Base-by-base conservation (phyloP, 768 basidiomycete species). In the Cystobasidiopsis lactophilus region DNA sequence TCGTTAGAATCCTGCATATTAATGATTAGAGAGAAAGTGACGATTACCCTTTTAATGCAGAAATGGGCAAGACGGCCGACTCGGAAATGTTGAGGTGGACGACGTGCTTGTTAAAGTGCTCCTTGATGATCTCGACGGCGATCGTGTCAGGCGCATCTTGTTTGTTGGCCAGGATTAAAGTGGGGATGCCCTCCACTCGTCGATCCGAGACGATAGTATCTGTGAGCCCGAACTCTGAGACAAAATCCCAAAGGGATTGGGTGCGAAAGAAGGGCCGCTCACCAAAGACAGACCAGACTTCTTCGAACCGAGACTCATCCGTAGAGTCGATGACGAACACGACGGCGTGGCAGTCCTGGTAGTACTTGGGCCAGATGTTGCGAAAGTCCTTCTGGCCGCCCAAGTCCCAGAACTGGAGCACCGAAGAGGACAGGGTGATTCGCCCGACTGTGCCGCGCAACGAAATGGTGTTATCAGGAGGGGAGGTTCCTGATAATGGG, bases 251-350 rank as follows among this genome's bases (percentile, higher is more conserved):
- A 30, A 10, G 16, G 33, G 10, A 2, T 2, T 7, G n/a, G 13
- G 26, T 19, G n/a, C 14, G 3, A 7, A 30, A 14, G 3, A 26
- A 3, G 27, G 40, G 11, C 14, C 4, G 67, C 82, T 53, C 66
- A 93, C 91, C 88, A 60, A 98, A 96, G 7, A 86, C 89, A 58
- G 85, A 82, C 91, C 91, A 96, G 16, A 85, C 85, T 71, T 96
- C 93, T 45, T 78, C 75, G 26, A 96, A 70, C 37, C 91, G 71
- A 10, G 45, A 27, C 54, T 65, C 62, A 70, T 98, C 91, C 58
- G 81, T 76, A 9, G 88, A 85, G 65, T 98, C 93, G 50, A 98
- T 77, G 49, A 96, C 82, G 61, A 84, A 98, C 38, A 82, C 85
- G 41, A 96, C 85, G 7, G 89, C 91, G 66, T 98, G 91, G 58